Conservation (phyloP, 73 alveolate species). For the Tetrahymena borealis region DNA sequence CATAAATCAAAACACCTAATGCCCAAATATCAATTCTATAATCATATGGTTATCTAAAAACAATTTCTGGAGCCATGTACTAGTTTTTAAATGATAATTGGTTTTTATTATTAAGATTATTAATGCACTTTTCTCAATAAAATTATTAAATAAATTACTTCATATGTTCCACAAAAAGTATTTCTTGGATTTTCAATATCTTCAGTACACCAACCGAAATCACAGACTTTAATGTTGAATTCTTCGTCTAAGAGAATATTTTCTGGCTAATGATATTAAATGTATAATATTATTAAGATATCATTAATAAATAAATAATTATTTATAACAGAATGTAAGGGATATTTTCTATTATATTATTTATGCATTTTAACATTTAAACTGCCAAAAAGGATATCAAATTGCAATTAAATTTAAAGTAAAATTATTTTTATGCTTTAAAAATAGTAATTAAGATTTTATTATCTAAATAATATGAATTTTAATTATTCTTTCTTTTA, state of each 20-base stretch:
- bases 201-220: conserved; percentile 80
- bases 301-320: too few species aligned
- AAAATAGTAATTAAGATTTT: too few species aligned
- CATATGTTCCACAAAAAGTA: conserved; percentile 47
- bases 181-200: conserved; percentile 29
- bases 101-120: neutral
- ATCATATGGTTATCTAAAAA: conserved; percentile 62
- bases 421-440: too few species aligned
- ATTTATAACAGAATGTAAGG: too few species aligned
- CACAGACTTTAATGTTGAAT: conserved; percentile 58
- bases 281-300: too few species aligned
- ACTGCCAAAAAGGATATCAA: too few species aligned
- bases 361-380: too few species aligned
- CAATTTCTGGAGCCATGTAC: conserved; percentile 64
- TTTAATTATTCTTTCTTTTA: too few species aligned
- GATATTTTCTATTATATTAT: too few species aligned
- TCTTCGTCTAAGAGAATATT: conserved; percentile 62
- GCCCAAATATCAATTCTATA: conserved; percentile 71
- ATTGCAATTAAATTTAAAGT: too few species aligned
- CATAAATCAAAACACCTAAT: conserved; percentile 68
- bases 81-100: neutral
- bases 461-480: too few species aligned
- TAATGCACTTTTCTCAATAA: neutral
- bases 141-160: neutral
- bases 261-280: conserved; percentile 67